These are phyloP conservation scores for Casuarina cunninghamiana DNA, from an alignment of 306 rosid species.

Conservation along the genomic window DNA sequence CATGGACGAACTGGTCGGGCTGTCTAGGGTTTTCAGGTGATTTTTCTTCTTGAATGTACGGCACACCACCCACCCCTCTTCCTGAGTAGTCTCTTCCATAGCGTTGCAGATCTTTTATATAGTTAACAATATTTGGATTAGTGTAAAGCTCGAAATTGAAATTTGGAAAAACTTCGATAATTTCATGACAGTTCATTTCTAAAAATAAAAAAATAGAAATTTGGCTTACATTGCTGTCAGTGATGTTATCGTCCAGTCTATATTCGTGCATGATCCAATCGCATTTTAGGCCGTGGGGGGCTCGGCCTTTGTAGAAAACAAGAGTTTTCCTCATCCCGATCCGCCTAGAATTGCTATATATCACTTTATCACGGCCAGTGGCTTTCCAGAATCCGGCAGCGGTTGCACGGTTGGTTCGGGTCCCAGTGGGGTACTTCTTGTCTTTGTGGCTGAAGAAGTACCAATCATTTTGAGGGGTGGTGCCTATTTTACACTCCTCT, in stretches of 20 bases:
- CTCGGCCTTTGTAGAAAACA: slow-evolving; percentile 92
- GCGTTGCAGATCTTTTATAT: slow-evolving; percentile 41
- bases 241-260: slow-evolving; percentile 67
- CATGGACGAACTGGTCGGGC: slow-evolving; percentile 42
- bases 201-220: not conserved
- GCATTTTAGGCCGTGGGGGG: slow-evolving; percentile 91
- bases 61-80: slow-evolving; percentile 98
- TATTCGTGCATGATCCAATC: slow-evolving; percentile 99
- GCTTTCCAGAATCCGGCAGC: slow-evolving; percentile 98
- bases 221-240: slow-evolving; percentile 46
- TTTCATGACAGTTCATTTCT: not conserved
- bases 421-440: slow-evolving; percentile 96
- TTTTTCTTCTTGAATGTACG: slow-evolving; percentile 91
- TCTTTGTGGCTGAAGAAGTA: slow-evolving; percentile 96
- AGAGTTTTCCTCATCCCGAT: slow-evolving; percentile 97
- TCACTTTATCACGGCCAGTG: slow-evolving; percentile 89
- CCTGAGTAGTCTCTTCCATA: slow-evolving; percentile 63
- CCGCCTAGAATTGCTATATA: slow-evolving; percentile 59
- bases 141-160: too few species aligned
- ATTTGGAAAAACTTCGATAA: not conserved
- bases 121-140: not conserved
- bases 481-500: slow-evolving; percentile 93
- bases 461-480: slow-evolving; percentile 95
- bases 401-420: slow-evolving; percentile 88
- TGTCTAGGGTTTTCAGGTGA: slow-evolving; percentile 71